phyloP scores from a whole-genome alignment of 441 rosid genomes.

The Corymbia calophylla region DNA sequence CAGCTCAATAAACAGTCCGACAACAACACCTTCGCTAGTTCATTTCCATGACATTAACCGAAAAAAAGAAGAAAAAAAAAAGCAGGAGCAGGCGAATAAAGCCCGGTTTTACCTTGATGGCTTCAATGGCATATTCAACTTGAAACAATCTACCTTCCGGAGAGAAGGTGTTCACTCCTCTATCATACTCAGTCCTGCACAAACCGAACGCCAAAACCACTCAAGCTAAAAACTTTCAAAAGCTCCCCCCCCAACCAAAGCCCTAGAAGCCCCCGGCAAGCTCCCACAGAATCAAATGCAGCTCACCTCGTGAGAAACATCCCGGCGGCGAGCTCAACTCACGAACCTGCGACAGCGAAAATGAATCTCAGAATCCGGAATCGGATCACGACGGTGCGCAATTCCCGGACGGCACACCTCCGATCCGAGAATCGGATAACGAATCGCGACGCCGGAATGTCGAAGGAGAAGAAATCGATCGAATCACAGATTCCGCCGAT shows the following conservation, averaged over 20 bases:
- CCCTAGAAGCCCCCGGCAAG: not conserved
- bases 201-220: not conserved
- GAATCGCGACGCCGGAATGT: not conserved
- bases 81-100: not conserved
- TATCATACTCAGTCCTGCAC: slow-evolving; percentile 92
- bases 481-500: not conserved
- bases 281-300: not conserved
- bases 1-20: not conserved
- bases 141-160: slow-evolving; percentile 97
- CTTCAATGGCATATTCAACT: slow-evolving; percentile 98
- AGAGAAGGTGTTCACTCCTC: slow-evolving; percentile 98
- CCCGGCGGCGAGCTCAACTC: not conserved
- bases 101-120: slow-evolving; percentile 65
- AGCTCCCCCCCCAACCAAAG: not conserved
- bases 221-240: not conserved
- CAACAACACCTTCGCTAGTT: not conserved
- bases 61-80: not conserved
- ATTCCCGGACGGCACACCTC: not conserved
- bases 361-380: not conserved
- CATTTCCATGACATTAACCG: not conserved
- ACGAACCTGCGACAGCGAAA: not conserved
- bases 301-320: slow-evolving; percentile 20
- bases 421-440: not conserved
- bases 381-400: not conserved
- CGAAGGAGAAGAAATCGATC: not conserved